These are phyloP conservation scores for Leptographium galeiforme DNA, from an alignment of 2,329 filamentous ascomycete genomes.

Conservation along the genomic window DNA sequence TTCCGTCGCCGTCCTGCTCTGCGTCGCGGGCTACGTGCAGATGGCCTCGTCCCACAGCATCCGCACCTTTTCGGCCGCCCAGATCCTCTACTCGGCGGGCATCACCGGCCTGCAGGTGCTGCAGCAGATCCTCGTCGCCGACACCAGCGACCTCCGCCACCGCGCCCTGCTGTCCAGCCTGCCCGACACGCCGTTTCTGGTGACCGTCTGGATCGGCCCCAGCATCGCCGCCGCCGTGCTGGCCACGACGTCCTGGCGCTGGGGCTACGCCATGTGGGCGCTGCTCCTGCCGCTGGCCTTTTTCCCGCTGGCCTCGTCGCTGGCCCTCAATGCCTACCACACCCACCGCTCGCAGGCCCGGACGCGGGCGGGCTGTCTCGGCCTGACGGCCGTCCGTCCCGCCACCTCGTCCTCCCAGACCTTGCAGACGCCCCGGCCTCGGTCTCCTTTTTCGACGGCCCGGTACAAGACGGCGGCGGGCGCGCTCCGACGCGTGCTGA, in stretches of 20 bases:
- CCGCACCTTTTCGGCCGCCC: constrained; percentile 34
- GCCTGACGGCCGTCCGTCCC: constrained; percentile 18
- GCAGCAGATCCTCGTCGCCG: constrained; percentile 52
- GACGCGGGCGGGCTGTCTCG: constrained; percentile 23
- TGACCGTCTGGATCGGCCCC: constrained; percentile 48
- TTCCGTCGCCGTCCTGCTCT: constrained; percentile 36
- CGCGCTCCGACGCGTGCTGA: constrained; percentile 14
- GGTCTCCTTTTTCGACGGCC: too few relatives aligned
- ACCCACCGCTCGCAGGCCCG: constrained; percentile 21
- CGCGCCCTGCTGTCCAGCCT: constrained; percentile 45
- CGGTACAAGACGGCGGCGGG: neutral
- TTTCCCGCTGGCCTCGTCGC: constrained; percentile 36
- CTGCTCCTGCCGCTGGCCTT: constrained; percentile 44
- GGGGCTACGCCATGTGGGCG: constrained; percentile 50
- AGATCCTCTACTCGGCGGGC: constrained; percentile 50
- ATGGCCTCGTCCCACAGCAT: constrained; percentile 42
- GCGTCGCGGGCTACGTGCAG: constrained; percentile 42
- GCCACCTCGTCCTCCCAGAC: neutral
- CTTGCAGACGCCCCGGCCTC: neutral
- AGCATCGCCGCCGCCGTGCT: constrained; percentile 35
- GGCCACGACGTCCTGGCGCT: constrained; percentile 38
- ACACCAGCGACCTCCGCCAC: constrained; percentile 45
- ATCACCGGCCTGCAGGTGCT: constrained; percentile 32
- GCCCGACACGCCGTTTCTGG: constrained; percentile 44
- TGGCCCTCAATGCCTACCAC: constrained; percentile 30